phyloP scores from a whole-genome alignment of 75 land plant species.

The Adiantum capillusveneris region DNA sequence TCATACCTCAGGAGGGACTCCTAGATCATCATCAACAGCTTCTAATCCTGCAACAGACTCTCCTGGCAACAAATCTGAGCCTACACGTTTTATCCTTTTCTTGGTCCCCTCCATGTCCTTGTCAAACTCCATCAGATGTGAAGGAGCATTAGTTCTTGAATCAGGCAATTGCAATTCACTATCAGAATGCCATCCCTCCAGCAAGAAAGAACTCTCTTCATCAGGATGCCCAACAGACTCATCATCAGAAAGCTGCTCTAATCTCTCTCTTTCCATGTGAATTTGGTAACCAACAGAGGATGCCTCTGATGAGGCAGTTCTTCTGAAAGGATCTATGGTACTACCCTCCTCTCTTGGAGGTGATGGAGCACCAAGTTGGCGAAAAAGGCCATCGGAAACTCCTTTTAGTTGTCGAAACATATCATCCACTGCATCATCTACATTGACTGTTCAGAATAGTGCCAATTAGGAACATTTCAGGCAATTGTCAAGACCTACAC shows the following conservation, averaged over 20 bases:
- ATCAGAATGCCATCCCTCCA: conserved; percentile 71
- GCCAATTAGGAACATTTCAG: too few species aligned
- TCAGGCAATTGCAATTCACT: conserved; percentile 38
- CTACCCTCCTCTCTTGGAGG: conserved; percentile 13
- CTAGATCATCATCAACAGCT: conserved; percentile 22
- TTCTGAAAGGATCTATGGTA: conserved; percentile 13
- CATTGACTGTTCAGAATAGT: conserved; percentile 56
- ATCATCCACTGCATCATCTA: conserved; percentile 99
- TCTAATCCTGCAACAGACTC: conserved; percentile 25
- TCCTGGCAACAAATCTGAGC: conserved; percentile 28
- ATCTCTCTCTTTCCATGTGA: conserved; percentile 19
- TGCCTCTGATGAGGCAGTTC: conserved; percentile 40
- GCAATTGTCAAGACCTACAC: too few species aligned
- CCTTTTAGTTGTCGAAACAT: conserved; percentile 94
- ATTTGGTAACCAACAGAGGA: conserved; percentile 7
- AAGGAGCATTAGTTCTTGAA: neutral
- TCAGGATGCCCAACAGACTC: conserved; percentile 36
- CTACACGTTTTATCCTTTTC: conserved; percentile 5
- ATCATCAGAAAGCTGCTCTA: conserved; percentile 48
- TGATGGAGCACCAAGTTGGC: conserved; percentile 38
- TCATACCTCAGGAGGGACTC: conserved; percentile 30
- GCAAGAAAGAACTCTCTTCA: conserved; percentile 12
- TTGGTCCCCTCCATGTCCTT: neutral
- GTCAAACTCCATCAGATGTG: neutral
- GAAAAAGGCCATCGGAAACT: conserved; percentile 66